Conservation (phyloP, 2,329 filamentous ascomycete genomes). For the Trichoderma brevicompactum region DNA sequence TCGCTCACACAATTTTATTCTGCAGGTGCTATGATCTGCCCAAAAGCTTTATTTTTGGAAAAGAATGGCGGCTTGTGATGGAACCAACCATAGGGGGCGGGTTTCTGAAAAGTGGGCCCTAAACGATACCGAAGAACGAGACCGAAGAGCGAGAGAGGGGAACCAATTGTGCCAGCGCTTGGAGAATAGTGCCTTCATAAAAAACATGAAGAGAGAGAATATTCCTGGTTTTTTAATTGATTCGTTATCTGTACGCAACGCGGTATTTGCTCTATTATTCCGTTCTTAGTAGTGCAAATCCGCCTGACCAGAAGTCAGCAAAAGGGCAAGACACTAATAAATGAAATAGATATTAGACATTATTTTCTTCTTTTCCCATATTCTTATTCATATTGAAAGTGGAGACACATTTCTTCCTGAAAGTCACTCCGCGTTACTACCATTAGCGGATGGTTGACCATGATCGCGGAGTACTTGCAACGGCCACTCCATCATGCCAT, state of each 20-base stretch:
- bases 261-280: background rate
- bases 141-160: constrained; percentile 1
- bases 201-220: background rate
- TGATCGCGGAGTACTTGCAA: background rate
- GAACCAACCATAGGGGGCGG: background rate
- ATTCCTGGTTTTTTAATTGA: background rate
- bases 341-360: background rate
- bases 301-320: background rate
- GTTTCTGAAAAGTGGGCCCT: constrained; percentile 7
- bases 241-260: background rate
- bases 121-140: constrained; percentile 31
- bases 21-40: background rate
- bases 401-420: background rate
- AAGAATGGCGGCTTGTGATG: background rate
- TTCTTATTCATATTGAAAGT: background rate
- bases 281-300: background rate
- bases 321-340: background rate
- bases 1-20: background rate
- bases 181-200: background rate
- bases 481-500: constrained; percentile 29
- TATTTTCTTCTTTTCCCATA: background rate
- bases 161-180: background rate
- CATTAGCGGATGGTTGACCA: background rate
- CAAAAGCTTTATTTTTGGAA: background rate
- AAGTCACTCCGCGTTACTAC: background rate